phyloP scores from a whole-genome alignment of 2,329 filamentous ascomycete genomes.

The Diaporthe longicolla region DNA sequence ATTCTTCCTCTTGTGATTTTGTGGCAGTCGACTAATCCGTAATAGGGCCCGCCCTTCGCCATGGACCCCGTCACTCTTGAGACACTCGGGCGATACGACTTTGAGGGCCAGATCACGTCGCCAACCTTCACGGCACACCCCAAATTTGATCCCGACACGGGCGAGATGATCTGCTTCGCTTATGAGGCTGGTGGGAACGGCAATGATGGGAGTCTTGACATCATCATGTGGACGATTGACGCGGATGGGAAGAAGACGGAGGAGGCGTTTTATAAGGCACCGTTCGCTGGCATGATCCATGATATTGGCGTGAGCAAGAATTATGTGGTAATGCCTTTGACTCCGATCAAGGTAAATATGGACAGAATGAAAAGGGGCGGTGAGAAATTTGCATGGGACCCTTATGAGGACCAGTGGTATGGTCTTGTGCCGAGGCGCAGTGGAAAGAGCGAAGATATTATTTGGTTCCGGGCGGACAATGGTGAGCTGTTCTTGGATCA shows the following conservation, averaged over 20 bases:
- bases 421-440: constrained; percentile 65
- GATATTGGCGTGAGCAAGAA: constrained; percentile 64
- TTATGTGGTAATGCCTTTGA: constrained; percentile 62
- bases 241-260: constrained; percentile 59
- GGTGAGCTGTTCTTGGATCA: constrained; percentile 52
- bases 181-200: constrained; percentile 63
- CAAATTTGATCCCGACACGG: constrained; percentile 65
- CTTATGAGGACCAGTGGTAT: constrained; percentile 68
- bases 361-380: constrained; percentile 60
- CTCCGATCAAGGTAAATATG: constrained; percentile 61
- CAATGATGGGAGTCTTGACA: constrained; percentile 58
- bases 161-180: constrained; percentile 66
- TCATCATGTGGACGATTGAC: constrained; percentile 63
- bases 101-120: constrained; percentile 63
- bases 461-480: constrained; percentile 66
- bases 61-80: constrained; percentile 65
- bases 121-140: constrained; percentile 67
- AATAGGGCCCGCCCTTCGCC: constrained; percentile 60
- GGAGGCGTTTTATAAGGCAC: constrained; percentile 64
- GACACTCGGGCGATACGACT: constrained; percentile 65
- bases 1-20: too few species aligned
- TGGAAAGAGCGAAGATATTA: constrained; percentile 65
- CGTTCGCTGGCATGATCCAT: constrained; percentile 68
- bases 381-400: constrained; percentile 67
- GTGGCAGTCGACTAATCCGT: background rate